These are phyloP conservation scores for Heterobasidion occidentale DNA, from an alignment of 1,284 basidiomycete genomes.

Conservation along the genomic window DNA sequence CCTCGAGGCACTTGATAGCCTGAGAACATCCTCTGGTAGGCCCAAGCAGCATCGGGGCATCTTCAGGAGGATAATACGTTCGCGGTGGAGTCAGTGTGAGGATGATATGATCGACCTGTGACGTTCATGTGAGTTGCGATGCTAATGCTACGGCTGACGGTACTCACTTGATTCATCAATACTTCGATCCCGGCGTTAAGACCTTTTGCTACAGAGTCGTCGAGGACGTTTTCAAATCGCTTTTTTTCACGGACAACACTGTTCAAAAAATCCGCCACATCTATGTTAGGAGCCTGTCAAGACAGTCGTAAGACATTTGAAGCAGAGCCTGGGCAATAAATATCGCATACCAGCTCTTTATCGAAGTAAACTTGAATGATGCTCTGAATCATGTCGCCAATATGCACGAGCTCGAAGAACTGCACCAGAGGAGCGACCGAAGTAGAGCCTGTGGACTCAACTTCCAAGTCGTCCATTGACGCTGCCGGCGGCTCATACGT, in stretches of 20 bases:
- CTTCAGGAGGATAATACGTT: slow-evolving; percentile 87
- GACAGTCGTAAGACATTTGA: background rate
- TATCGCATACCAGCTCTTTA: slow-evolving; percentile 69
- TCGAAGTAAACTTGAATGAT: slow-evolving; percentile 99
- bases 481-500: slow-evolving; percentile 60
- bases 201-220: slow-evolving; percentile 89
- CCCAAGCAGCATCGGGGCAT: slow-evolving; percentile 66
- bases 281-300: slow-evolving; percentile 69
- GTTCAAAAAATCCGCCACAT: slow-evolving; percentile 91
- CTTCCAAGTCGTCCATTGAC: slow-evolving; percentile 19
- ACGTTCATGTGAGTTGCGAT: slow-evolving; percentile 1
- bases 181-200: slow-evolving; percentile 94
- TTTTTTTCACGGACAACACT: slow-evolving; percentile 94
- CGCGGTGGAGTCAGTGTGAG: slow-evolving; percentile 74
- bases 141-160: background rate
- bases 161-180: slow-evolving; percentile 83
- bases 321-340: background rate
- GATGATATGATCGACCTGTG: slow-evolving; percentile 89
- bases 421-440: slow-evolving; percentile 85
- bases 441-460: slow-evolving; percentile 22
- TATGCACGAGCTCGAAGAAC: slow-evolving; percentile 96
- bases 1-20: slow-evolving; percentile 79
- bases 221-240: slow-evolving; percentile 84
- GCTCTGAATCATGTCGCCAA: slow-evolving; percentile 95
- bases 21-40: slow-evolving; percentile 84